Percentiles rank a stretch among this genome's conserved stretches.
Evolutionary conservation across 495 filamentous ascomycete genomes (phyloP).

Genomic region (Physcia stellaris): DNA sequence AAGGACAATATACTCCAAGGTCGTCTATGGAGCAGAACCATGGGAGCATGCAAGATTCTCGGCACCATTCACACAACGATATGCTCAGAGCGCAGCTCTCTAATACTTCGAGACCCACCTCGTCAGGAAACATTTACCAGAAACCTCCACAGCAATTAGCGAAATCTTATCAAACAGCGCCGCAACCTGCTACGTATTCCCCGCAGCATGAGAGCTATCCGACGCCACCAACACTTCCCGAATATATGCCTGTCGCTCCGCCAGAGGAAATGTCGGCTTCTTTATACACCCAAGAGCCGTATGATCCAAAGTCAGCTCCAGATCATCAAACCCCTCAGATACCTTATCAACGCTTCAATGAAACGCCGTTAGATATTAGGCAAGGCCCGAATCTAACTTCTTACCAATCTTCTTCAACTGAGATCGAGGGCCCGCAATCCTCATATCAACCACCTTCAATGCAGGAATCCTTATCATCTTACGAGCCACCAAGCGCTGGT

Average conservation of each 20-base stretch:
- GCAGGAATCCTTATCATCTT: conserved; percentile 9
- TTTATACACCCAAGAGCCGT: conserved; percentile 8
- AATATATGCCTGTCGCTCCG: conserved; percentile 33
- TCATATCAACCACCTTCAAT: conserved; percentile 5
- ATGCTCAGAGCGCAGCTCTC: conserved; percentile 7
- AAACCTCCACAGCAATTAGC: conserved; percentile 16
- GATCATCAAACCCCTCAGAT: conserved; percentile 5
- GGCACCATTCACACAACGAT: conserved; percentile 19
- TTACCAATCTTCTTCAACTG: no score
- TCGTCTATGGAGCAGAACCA: conserved; percentile 36
- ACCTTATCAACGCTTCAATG: background rate
- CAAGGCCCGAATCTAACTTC: no score
- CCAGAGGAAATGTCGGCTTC: conserved; percentile 23
- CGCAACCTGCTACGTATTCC: no score
- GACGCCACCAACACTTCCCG: conserved; percentile 32
- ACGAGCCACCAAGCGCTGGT: conserved; percentile 9
- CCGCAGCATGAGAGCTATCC: conserved; percentile 27
- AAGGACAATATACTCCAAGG: conserved; percentile 30
- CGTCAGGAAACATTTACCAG: conserved; percentile 14
- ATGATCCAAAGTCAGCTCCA: conserved; percentile 13
- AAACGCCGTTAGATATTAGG: no score
- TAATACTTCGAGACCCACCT: conserved; percentile 6
- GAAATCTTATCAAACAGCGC: conserved; percentile 9
- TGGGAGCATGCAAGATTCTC: conserved; percentile 34
- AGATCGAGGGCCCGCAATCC: no score